phyloP scores from a whole-genome alignment of 192 early-diverging fungal genomes.

The Lobosporangium transversale region DNA sequence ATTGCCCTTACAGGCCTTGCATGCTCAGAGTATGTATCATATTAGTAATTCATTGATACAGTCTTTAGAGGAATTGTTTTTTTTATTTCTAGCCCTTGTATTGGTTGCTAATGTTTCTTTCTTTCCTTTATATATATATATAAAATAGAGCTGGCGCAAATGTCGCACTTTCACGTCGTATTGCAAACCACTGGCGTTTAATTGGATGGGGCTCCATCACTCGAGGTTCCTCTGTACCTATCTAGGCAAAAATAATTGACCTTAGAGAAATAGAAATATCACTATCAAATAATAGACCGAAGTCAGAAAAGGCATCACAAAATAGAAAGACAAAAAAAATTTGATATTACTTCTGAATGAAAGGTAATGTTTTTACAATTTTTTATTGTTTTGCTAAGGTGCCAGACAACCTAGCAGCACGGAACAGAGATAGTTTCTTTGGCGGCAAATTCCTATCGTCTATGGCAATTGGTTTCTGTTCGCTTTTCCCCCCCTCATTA shows the following conservation, averaged over 20 bases:
- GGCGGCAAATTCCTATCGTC: constrained; percentile 41
- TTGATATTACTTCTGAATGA: no score
- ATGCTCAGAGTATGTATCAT: constrained; percentile 79
- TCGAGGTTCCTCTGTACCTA: constrained; percentile 76
- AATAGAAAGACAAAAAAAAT: no score
- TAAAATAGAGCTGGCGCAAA: constrained; percentile 79
- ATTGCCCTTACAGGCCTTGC: constrained; percentile 89
- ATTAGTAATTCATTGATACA: not conserved
- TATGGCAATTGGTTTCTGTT: not conserved
- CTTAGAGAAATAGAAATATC: constrained; percentile 55
- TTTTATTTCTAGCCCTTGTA: not conserved
- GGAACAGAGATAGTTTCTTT: constrained; percentile 49
- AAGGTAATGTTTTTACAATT: no score
- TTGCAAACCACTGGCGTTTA: constrained; percentile 98
- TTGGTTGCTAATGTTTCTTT: not conserved
- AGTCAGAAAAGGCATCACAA: no score
- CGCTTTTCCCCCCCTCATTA: not conserved
- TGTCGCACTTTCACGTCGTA: constrained; percentile 94
- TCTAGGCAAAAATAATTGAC: constrained; percentile 11
- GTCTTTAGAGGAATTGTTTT: not conserved
- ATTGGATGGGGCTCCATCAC: constrained; percentile 99
- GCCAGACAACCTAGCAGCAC: constrained; percentile 37
- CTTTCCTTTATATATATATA: not conserved
- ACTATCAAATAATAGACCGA: no score
- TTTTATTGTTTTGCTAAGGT: constrained; percentile 40